phyloP scores from a whole-genome alignment of 257 asterid species.

The Avicennia marina region DNA sequence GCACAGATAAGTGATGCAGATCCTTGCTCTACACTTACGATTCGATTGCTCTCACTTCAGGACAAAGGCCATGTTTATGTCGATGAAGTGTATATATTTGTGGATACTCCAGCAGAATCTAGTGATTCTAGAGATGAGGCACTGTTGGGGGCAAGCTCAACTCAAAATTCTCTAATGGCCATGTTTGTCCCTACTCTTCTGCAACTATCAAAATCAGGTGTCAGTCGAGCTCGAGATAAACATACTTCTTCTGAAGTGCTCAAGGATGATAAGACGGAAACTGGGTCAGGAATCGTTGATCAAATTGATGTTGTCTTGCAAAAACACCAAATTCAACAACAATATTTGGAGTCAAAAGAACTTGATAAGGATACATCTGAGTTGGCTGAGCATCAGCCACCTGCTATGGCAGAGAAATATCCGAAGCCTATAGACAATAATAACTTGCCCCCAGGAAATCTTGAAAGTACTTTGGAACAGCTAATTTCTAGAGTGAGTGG shows the following conservation, averaged over 20 bases:
- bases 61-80: slow-evolving; percentile 50
- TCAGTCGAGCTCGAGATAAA: slow-evolving; percentile 32
- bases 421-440: slow-evolving; percentile 20
- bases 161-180: slow-evolving; percentile 72
- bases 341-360: slow-evolving; percentile 30
- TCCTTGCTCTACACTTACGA: slow-evolving; percentile 68
- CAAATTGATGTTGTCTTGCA: slow-evolving; percentile 22
- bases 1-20: slow-evolving; percentile 73
- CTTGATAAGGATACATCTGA: slow-evolving; percentile 28
- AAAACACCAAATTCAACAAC: slow-evolving; percentile 25
- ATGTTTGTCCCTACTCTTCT: slow-evolving; percentile 86
- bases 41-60: slow-evolving; percentile 81
- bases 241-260: slow-evolving; percentile 36
- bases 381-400: slow-evolving; percentile 25
- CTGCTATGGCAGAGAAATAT: slow-evolving; percentile 13
- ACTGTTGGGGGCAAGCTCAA: slow-evolving; percentile 32
- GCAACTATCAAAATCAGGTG: slow-evolving; percentile 68
- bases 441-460: slow-evolving; percentile 25
- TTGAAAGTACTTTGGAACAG: slow-evolving; percentile 66
- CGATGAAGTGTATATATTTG: slow-evolving; percentile 76
- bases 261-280: slow-evolving; percentile 34
- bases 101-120: slow-evolving; percentile 51
- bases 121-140: slow-evolving; percentile 45
- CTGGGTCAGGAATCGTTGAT: slow-evolving; percentile 20
- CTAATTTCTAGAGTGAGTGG: slow-evolving; percentile 63